Evolutionary conservation across 345 rosid species (phyloP).

Genomic region (Carallia brachiata): DNA sequence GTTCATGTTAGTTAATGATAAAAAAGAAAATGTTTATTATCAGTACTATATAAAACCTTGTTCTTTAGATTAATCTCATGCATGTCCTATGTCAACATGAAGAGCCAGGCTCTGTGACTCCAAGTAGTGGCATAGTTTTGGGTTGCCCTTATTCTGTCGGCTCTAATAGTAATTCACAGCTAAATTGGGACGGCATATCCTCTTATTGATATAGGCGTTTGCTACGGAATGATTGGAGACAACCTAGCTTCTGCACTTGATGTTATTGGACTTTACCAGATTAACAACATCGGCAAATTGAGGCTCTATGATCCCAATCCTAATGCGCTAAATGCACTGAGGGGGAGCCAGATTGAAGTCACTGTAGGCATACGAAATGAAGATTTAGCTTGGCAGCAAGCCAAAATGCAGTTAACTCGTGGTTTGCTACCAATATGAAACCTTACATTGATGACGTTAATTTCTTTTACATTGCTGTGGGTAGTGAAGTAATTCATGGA

Average conservation of each 20-base stretch:
- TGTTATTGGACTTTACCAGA: slow-evolving; percentile 15
- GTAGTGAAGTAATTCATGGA: slow-evolving; percentile 17
- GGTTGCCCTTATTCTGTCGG: background rate
- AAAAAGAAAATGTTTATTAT: no score
- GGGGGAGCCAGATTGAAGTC: slow-evolving; percentile 5
- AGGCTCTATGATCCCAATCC: slow-evolving; percentile 22
- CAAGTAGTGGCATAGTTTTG: background rate
- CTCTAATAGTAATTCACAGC: background rate
- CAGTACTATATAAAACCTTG: no score
- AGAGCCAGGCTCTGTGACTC: background rate
- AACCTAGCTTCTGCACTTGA: slow-evolving; percentile 16
- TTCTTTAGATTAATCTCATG: no score
- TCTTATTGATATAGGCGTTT: slow-evolving; percentile 15
- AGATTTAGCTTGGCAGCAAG: slow-evolving; percentile 17
- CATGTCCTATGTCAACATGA: no score
- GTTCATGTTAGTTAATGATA: no score
- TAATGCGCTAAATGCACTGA: slow-evolving; percentile 8
- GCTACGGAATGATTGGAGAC: slow-evolving; percentile 11
- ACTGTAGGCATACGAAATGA: slow-evolving; percentile 9
- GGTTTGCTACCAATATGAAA: slow-evolving; percentile 7
- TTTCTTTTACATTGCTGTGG: slow-evolving; percentile 6
- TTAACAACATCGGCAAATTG: background rate
- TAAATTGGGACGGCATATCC: background rate
- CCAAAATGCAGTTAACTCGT: background rate
- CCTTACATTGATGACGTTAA: slow-evolving; percentile 5